A percentile compares a stretch with the other conserved stretches of the same genome.
Evolutionary conservation across 164 flowering plant species (phyloP).

Genomic region (Chimonanthus praecox): DNA sequence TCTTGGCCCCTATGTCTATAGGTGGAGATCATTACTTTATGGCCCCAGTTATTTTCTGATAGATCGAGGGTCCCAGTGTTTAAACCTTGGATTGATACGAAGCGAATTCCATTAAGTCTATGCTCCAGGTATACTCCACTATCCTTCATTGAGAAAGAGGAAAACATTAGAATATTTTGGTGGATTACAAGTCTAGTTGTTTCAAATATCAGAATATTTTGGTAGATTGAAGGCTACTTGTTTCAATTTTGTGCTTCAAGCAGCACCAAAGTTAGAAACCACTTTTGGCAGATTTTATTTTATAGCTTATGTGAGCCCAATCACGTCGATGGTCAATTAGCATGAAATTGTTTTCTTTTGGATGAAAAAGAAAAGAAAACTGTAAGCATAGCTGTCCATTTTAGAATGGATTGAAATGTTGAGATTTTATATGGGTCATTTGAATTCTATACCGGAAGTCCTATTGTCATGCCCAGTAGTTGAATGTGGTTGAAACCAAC

Average conservation of each 20-base stretch:
- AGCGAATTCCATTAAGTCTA: conserved; percentile 60
- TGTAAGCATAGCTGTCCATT: too few species aligned
- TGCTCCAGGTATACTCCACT: conserved; percentile 88
- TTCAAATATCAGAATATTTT: neutral
- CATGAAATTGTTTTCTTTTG: too few species aligned
- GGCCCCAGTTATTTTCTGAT: conserved; percentile 56
- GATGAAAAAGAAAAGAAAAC: too few species aligned
- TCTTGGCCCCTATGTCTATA: neutral
- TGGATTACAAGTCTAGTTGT: too few species aligned
- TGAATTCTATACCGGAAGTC: conserved; percentile 55
- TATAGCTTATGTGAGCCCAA: neutral
- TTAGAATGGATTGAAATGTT: neutral
- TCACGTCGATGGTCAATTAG: neutral
- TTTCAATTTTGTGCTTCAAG: neutral
- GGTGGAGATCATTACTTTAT: conserved; percentile 36
- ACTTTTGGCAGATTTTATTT: neutral
- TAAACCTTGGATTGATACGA: conserved; percentile 53
- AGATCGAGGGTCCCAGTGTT: conserved; percentile 83
- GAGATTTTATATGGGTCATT: neutral
- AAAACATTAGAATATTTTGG: neutral
- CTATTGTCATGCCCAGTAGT: conserved; percentile 52
- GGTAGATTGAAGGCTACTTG: neutral
- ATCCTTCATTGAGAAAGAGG: conserved; percentile 19
- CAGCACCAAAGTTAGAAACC: neutral
- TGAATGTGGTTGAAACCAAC: conserved; percentile 59